Base-by-base conservation (phyloP, 179 eudicot species). In the Beta lomatogona region DNA sequence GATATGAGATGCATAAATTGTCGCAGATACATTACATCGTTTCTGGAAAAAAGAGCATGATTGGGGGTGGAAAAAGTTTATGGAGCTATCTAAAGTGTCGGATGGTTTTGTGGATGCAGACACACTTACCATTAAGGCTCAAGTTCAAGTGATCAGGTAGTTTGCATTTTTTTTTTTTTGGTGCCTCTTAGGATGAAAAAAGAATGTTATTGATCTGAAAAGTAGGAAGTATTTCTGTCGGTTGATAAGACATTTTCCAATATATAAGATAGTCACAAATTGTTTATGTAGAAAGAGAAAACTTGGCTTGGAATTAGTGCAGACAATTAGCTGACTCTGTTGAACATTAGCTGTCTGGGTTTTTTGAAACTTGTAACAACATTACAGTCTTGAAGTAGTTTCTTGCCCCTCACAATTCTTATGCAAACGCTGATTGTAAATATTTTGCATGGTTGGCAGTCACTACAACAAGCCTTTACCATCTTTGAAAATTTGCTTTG, bases 11-110 rank as follows among this genome's bases (percentile, higher is more conserved):
- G 70, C 79, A 64, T 57, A 16, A 61, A 50, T 55, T 67, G 68
- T 12, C 21, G 83, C 87, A 94, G 99, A 97, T 86, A 92, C 98
- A 46, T 77, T 97, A 70, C 99, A 97, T 81, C 95, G 97, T 10
- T 96, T 93, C 79, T 92, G 94, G 92, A 92, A 92, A 86, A 94
- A 94, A 81, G 99, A 97, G 86, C 99, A 91, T 88, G 98, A 97
- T 52, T 94, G 98, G 97, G 99, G 98, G 8, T 96, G 99, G 99
- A 94, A 96, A 87, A 96, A 96, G 71, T 94, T 91, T 80, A 93
- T 96, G 99, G 97, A 96, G 86, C 81, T 93, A 60, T 87, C 93
- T 25, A 94, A 96, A 87, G 86, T 94, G 77, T 86, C 90, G 54
- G 98, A 94, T 86, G 99, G 97, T 48, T 96, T 93, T 91, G 80